phyloP scores from a whole-genome alignment of 2,329 filamentous ascomycete species.

The Piedraia hortae region DNA sequence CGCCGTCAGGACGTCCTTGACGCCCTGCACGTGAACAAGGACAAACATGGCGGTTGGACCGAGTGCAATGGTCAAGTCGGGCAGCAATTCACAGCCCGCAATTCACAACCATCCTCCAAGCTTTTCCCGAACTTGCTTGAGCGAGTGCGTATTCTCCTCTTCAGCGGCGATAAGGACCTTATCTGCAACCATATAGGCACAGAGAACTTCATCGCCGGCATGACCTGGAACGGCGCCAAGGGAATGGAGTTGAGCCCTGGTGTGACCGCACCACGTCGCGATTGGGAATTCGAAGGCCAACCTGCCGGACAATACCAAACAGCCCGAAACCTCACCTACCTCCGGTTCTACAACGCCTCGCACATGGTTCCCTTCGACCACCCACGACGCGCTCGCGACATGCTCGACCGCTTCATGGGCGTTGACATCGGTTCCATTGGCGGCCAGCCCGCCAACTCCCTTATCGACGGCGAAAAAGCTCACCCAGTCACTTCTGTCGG shows the following conservation, averaged over 20 bases:
- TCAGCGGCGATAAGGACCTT: constrained; percentile 77
- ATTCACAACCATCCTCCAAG: constrained; percentile 44
- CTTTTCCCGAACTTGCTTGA: constrained; percentile 55
- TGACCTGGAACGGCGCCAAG: constrained; percentile 74
- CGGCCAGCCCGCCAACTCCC: constrained; percentile 47
- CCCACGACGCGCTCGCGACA: constrained; percentile 63
- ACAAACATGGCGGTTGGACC: constrained; percentile 67
- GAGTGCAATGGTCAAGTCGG: constrained; percentile 70
- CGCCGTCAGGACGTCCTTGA: constrained; percentile 48
- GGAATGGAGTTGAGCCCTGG: constrained; percentile 75
- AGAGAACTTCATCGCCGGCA: constrained; percentile 64
- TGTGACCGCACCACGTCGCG: constrained; percentile 67
- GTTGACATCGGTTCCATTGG: constrained; percentile 80
- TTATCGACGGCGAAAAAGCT: constrained; percentile 63
- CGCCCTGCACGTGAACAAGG: constrained; percentile 57
- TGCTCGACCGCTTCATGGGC: constrained; percentile 88
- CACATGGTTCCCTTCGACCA: constrained; percentile 98
- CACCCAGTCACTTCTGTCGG: constrained; percentile 45
- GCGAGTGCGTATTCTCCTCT: constrained; percentile 55
- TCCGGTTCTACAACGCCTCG: constrained; percentile 80
- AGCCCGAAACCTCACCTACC: constrained; percentile 82
- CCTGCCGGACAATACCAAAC: constrained; percentile 78
- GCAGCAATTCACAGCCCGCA: constrained; percentile 36
- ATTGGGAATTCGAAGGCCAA: constrained; percentile 84
- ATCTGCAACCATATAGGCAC: constrained; percentile 96